Conservation (phyloP, 768 basidiomycete species). For the Boletus bicolor region DNA sequence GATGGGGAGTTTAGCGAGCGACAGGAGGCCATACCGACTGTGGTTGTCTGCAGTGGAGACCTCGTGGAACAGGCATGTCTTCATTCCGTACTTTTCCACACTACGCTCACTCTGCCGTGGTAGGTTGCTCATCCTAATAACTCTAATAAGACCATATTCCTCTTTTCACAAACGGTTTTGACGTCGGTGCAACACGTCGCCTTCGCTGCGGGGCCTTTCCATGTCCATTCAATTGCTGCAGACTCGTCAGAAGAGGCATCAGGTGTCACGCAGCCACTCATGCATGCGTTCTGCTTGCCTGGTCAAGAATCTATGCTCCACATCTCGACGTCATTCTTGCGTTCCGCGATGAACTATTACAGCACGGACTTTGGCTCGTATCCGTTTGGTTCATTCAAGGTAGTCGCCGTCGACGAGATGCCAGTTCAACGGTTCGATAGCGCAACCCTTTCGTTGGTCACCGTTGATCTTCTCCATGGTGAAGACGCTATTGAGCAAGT, state of each 20-base stretch:
- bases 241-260: conserved; percentile 63
- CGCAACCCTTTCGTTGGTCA: conserved; percentile 77
- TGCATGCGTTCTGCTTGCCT: conserved; percentile 91
- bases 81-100: conserved; percentile 3
- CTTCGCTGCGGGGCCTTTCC: conserved; percentile 94
- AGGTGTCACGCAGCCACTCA: conserved; percentile 63
- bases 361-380: conserved; percentile 92
- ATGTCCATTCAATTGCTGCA: conserved; percentile 64
- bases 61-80: conserved; percentile 81
- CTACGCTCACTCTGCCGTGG: conserved; percentile 6
- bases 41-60: conserved; percentile 93
- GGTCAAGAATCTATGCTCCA: conserved; percentile 75
- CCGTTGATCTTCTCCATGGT: conserved; percentile 79
- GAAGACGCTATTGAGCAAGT: conserved; percentile 92
- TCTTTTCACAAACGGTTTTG: conserved; percentile 80
- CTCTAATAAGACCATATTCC: conserved; percentile 90
- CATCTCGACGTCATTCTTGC: conserved; percentile 70
- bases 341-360: conserved; percentile 90
- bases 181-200: conserved; percentile 96
- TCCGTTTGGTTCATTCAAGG: conserved; percentile 91
- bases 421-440: conserved; percentile 79
- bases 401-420: conserved; percentile 91
- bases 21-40: conserved; percentile 65
- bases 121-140: conserved; percentile 92
- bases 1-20: conserved; percentile 45